A percentile compares a stretch with the other conserved stretches of the same genome.
Evolutionary conservation across 176 grass and related monocot species (phyloP).

Genomic region (Oryza meridionalis): DNA sequence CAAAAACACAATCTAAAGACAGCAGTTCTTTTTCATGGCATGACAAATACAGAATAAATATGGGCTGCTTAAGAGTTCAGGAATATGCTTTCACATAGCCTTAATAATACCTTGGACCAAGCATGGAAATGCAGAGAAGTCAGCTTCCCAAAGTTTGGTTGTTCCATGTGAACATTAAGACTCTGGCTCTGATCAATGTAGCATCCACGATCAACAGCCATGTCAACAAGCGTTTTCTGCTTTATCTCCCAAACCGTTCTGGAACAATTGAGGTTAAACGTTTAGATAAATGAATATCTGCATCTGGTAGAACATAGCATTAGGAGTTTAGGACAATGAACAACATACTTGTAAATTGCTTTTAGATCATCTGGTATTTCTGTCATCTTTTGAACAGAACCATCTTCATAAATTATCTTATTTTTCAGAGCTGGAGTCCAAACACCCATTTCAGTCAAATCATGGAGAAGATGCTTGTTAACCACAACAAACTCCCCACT

Average conservation of each 20-base stretch:
- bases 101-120: constrained; percentile 80
- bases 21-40: not conserved
- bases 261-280: constrained; percentile 15
- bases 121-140: constrained; percentile 96
- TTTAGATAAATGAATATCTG: not conserved
- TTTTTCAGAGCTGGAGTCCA: constrained; percentile 90
- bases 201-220: constrained; percentile 95
- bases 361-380: constrained; percentile 90
- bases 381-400: constrained; percentile 82
- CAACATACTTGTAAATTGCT: constrained; percentile 90
- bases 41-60: not conserved
- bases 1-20: not conserved
- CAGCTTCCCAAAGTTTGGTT: constrained; percentile 92
- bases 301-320: not conserved
- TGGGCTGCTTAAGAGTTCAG: not conserved
- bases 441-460: constrained; percentile 92
- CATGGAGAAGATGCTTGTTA: constrained; percentile 99
- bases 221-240: constrained; percentile 98
- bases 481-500: constrained; percentile 99
- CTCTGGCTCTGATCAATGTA: constrained; percentile 99
- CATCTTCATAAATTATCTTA: constrained; percentile 91
- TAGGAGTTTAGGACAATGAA: not conserved
- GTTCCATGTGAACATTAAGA: constrained; percentile 98
- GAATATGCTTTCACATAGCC: not conserved
- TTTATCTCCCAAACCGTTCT: constrained; percentile 99